Percentiles rank a stretch among this genome's conserved stretches.
Evolutionary conservation across 2,329 filamentous ascomycete genomes (phyloP).

Genomic region (Tolypocladium sp.): DNA sequence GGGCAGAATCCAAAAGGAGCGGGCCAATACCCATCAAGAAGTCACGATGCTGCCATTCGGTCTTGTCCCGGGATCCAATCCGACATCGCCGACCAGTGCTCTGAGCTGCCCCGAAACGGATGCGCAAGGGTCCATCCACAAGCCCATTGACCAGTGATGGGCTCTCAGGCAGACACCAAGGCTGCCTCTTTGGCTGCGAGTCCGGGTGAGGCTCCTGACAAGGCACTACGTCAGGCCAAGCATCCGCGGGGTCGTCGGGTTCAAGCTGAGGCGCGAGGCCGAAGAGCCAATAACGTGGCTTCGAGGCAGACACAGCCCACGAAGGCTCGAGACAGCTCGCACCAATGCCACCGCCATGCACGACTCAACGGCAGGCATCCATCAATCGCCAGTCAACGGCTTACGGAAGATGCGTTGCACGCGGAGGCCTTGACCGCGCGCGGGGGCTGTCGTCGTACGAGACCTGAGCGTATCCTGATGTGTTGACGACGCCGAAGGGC

Average conservation of each 20-base stretch:
- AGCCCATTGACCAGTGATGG: not conserved
- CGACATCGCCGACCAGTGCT: not conserved
- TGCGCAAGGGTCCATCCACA: not conserved
- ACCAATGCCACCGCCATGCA: not conserved
- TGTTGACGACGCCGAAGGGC: not conserved
- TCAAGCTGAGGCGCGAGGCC: not conserved
- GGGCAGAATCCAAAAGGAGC: not conserved
- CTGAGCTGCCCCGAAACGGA: not conserved
- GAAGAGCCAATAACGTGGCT: not conserved
- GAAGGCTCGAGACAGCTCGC: not conserved
- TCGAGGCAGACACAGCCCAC: not conserved
- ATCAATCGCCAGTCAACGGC: not conserved
- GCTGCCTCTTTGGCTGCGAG: not conserved
- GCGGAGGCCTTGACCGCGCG: not conserved
- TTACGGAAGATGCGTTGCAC: not conserved
- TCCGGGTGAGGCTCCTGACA: not conserved
- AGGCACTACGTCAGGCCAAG: not conserved
- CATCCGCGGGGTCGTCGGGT: not conserved
- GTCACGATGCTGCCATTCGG: not conserved
- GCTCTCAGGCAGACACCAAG: not conserved
- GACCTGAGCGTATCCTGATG: not conserved
- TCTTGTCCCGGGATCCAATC: not conserved
- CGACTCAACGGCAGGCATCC: not conserved
- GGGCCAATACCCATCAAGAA: not conserved
- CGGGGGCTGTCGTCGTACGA: not conserved